Evolutionary conservation across 2,329 filamentous ascomycete genomes (phyloP).

Genomic region (Aspergillus aculeatinus): DNA sequence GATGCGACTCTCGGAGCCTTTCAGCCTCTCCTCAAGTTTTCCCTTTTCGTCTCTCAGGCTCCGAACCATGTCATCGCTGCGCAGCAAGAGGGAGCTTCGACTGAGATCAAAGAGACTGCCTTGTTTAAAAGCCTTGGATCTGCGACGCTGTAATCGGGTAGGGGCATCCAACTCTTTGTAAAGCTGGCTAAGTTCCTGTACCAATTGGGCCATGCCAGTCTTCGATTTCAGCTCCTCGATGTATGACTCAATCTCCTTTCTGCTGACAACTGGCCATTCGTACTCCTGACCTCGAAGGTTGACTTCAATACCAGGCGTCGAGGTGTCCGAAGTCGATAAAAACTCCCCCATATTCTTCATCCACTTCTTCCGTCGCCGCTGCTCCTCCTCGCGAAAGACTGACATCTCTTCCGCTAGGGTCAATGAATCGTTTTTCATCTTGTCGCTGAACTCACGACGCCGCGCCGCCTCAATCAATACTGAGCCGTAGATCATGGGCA

Average conservation of each 20-base stretch:
- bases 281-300: conserved; percentile 78
- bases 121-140: conserved; percentile 92
- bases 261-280: conserved; percentile 73
- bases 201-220: conserved; percentile 63
- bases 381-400: conserved; percentile 86
- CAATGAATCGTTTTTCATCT: conserved; percentile 82
- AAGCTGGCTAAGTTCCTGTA: conserved; percentile 72
- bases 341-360: conserved; percentile 77
- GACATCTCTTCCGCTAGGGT: conserved; percentile 91
- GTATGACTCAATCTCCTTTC: conserved; percentile 75
- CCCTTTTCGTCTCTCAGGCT: conserved; percentile 80
- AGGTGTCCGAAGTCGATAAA: conserved; percentile 64
- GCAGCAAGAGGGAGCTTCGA: conserved; percentile 78
- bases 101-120: conserved; percentile 92
- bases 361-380: conserved; percentile 86
- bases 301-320: conserved; percentile 76
- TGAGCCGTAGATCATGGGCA: conserved; percentile 87
- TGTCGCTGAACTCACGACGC: conserved; percentile 86
- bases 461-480: conserved; percentile 82
- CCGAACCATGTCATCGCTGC: conserved; percentile 77
- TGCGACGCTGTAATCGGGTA: conserved; percentile 80
- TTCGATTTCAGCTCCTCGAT: conserved; percentile 64
- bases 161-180: conserved; percentile 77
- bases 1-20: conserved; percentile 84
- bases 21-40: conserved; percentile 70